Base-by-base conservation (phyloP, 2,329 filamentous ascomycete genomes). In the Epichloe glyceriae region DNA sequence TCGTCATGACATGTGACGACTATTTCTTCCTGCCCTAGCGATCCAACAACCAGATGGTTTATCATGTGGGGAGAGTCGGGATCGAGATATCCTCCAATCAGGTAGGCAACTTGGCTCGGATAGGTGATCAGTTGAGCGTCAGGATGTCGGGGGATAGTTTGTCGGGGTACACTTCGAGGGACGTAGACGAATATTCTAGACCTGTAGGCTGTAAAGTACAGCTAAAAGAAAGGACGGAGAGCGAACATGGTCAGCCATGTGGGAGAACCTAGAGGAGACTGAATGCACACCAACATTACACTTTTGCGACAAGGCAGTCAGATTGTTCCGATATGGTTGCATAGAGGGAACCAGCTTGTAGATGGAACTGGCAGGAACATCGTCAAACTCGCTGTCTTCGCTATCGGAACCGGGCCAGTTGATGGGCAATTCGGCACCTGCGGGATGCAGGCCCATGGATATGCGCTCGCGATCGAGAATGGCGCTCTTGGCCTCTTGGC, bases 1-100 rank as follows among this genome's bases (percentile, higher is more conserved):
- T 88, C 85, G 57, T 91, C 87, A 52, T 79, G 87, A 37, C 73
- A 76, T 42, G 82, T 68, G 4, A 88, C 64, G 5, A 91, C 57
- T 33, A 89, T 76, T 64, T 93, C 87, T 47, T 85, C 71, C 6
- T 74, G 67, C 0, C 87, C 87, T 12, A 91, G 67, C 45, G 85
- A 76, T 15, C 84, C 84, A 26, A 85, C 73, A 11, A 84, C 71
- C 15, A 90, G 67, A 55, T 84, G 78, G 59, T 90, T 91, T 46
- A 86, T 74, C 33, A 75, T 73, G 62, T 90, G 85, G 1, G 77
- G 74, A 7, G 68, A 66, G 0, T 49, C 26, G 0, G 53, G 53
- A 51, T 82, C 75, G 33, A 87, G 69, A 52, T 74, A 73, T 5
- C 83, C 83, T 6, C 64, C 61, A 1, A 77, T 67, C 2, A 56